These are phyloP conservation scores for Ambrosiella cleistominuta DNA, from an alignment of 2,329 filamentous ascomycete species.

Conservation along the genomic window DNA sequence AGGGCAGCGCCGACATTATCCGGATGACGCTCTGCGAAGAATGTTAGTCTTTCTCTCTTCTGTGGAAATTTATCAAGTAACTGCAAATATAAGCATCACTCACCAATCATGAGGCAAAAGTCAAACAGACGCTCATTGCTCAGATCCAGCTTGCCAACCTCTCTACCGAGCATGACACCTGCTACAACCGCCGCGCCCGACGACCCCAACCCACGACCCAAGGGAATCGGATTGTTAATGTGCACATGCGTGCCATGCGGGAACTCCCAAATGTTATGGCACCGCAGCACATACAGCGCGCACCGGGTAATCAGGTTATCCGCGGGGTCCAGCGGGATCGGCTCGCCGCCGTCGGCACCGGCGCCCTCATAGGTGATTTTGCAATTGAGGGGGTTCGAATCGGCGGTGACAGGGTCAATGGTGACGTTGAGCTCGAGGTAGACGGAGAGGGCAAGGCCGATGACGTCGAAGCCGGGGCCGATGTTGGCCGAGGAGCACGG, in stretches of 20 bases:
- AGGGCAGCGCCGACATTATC: constrained; percentile 91
- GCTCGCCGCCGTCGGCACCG: constrained; percentile 46
- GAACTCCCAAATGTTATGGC: constrained; percentile 73
- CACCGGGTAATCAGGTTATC: constrained; percentile 87
- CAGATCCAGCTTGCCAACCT: constrained; percentile 63
- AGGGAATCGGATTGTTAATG: constrained; percentile 86
- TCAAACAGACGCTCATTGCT: constrained; percentile 74
- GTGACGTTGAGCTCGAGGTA: constrained; percentile 81
- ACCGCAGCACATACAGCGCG: constrained; percentile 84
- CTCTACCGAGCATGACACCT: constrained; percentile 81
- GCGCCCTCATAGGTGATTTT: constrained; percentile 78
- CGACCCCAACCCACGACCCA: constrained; percentile 84
- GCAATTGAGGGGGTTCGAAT: constrained; percentile 60
- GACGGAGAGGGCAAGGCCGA: constrained; percentile 82
- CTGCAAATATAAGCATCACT: constrained; percentile 13
- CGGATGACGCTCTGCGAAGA: constrained; percentile 54
- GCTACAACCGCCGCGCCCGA: constrained; percentile 91
- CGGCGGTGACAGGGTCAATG: constrained; percentile 29
- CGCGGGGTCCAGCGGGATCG: constrained; percentile 64
- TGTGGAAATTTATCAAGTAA: not conserved
- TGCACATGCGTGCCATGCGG: constrained; percentile 77
- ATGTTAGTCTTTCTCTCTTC: not conserved
- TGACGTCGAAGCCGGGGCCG: constrained; percentile 92
- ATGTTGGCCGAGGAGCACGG: constrained; percentile 97
- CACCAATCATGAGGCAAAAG: constrained; percentile 92